Conservation (phyloP, 306 rosid species). For the Gastrolobium bilobum region DNA sequence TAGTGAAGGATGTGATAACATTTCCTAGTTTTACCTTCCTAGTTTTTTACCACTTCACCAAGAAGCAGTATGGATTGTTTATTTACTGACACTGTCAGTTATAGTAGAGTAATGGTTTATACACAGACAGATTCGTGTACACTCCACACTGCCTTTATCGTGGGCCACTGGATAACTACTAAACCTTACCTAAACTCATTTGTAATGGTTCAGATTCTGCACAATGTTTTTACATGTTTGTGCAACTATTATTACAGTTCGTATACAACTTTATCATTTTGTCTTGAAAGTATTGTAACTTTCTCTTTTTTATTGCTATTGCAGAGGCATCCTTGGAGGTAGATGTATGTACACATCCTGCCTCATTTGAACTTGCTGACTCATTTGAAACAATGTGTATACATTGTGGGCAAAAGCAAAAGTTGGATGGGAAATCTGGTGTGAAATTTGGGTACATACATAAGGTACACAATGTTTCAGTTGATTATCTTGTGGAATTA, state of each 20-base stretch:
- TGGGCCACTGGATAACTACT: conserved; percentile 1
- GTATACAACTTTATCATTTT: conserved; percentile 18
- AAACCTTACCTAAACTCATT: background rate
- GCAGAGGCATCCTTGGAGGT: conserved; percentile 61
- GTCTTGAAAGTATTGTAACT: conserved; percentile 20
- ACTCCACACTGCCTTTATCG: background rate
- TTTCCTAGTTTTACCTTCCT: conserved; percentile 28
- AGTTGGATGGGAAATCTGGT: conserved; percentile 74
- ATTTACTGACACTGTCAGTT: conserved; percentile 18
- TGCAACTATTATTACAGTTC: conserved; percentile 29
- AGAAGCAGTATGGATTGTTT: conserved; percentile 6
- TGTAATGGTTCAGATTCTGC: background rate
- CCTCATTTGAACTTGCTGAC: too few species aligned
- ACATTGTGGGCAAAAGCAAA: conserved; percentile 75
- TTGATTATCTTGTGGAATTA: conserved; percentile 39
- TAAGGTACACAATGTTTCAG: conserved; percentile 63
- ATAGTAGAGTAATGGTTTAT: conserved; percentile 6
- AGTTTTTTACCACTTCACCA: conserved; percentile 12
- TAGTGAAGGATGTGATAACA: background rate
- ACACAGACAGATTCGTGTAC: background rate
- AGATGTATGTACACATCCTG: conserved; percentile 76
- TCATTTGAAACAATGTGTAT: too few species aligned
- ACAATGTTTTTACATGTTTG: conserved; percentile 30
- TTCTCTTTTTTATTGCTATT: background rate
- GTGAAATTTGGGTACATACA: conserved; percentile 87